These are phyloP conservation scores for Cryptococcus sp. DNA, from an alignment of 1,284 basidiomycete genomes.

Conservation along the genomic window DNA sequence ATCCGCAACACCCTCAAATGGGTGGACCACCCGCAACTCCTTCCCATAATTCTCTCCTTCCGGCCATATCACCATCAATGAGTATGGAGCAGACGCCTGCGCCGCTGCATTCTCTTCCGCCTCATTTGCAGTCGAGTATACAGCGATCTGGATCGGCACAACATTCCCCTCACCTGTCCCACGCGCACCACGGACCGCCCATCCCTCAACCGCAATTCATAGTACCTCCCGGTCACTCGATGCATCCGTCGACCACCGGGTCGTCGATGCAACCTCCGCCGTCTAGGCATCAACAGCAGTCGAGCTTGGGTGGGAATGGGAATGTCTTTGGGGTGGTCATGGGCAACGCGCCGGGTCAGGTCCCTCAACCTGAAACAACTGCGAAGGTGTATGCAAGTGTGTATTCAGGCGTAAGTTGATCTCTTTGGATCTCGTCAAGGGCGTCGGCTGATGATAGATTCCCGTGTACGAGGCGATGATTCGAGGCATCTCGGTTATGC, in stretches of 20 bases:
- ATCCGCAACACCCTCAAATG: background rate
- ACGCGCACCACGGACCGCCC: conserved; percentile 9
- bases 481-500: conserved; percentile 97
- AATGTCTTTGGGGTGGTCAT: conserved; percentile 42
- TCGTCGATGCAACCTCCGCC: background rate
- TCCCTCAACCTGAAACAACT: conserved; percentile 21
- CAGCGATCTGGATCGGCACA: background rate
- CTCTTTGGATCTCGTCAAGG: background rate
- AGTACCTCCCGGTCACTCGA: background rate
- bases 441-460: conserved; percentile 22
- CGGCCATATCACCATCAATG: conserved; percentile 20
- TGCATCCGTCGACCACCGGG: background rate
- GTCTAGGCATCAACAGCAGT: conserved; percentile 5
- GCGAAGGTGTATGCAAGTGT: conserved; percentile 44
- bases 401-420: conserved; percentile 44
- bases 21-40: conserved; percentile 21
- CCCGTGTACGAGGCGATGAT: conserved; percentile 92
- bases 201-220: conserved; percentile 8
- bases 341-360: conserved; percentile 37
- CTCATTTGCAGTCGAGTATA: conserved; percentile 10
- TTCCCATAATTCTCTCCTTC: conserved; percentile 26
- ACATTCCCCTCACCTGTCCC: background rate
- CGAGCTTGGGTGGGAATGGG: conserved; percentile 6
- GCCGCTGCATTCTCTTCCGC: conserved; percentile 23
- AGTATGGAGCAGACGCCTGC: conserved; percentile 24